phyloP scores from a whole-genome alignment of 148 eudicot species.

The Drosera capensis region DNA sequence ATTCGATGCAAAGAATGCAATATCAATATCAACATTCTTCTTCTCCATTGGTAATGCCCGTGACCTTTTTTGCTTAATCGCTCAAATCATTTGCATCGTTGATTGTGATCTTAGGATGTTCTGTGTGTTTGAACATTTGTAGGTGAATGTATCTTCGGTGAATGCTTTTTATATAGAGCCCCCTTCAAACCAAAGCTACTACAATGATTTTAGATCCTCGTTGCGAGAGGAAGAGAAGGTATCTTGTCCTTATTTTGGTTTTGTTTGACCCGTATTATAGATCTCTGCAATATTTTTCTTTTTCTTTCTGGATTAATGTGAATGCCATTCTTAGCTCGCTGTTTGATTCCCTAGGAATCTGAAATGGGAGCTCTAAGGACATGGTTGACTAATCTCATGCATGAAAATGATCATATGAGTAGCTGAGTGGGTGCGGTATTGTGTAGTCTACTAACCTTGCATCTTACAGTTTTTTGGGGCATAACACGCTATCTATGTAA shows the following conservation, averaged over 20 bases:
- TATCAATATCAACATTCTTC: constrained; percentile 30
- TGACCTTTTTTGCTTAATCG: not conserved
- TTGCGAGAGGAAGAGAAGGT: constrained; percentile 26
- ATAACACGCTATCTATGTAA: too few species aligned
- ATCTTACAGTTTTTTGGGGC: too few species aligned
- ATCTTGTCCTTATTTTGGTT: not conserved
- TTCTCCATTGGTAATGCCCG: constrained; percentile 29
- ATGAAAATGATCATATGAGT: too few species aligned
- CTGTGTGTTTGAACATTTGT: constrained; percentile 2
- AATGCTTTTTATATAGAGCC: constrained; percentile 56
- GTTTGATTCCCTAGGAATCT: too few species aligned
- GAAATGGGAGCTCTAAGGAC: too few species aligned
- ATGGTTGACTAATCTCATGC: too few species aligned
- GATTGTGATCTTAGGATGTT: not conserved
- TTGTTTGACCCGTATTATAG: too few species aligned
- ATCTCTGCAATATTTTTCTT: too few species aligned
- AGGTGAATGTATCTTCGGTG: constrained; percentile 35
- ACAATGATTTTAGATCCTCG: constrained; percentile 19
- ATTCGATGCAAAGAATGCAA: constrained; percentile 22
- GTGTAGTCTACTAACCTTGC: too few species aligned
- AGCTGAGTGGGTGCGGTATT: too few species aligned
- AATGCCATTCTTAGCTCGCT: too few species aligned
- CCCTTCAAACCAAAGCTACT: constrained; percentile 80
- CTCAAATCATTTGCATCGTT: not conserved
- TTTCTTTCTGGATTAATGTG: too few species aligned